Evolutionary conservation across 352 stramenopile genomes (phyloP).

Genomic region (Pythium dissotocum): DNA sequence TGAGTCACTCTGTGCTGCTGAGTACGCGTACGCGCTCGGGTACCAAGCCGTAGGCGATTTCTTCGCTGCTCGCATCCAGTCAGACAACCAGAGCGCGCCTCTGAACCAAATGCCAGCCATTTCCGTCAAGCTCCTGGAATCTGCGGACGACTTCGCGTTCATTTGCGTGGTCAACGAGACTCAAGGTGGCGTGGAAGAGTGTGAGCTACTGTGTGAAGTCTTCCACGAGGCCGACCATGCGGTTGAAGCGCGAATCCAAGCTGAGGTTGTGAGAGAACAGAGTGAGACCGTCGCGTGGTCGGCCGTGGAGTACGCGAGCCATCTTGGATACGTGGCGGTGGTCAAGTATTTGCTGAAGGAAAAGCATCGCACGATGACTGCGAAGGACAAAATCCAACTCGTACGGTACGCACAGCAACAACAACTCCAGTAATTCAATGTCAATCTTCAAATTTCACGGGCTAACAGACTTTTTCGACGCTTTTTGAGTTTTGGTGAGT

Average conservation of each 20-base stretch:
- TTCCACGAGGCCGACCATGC: conserved; percentile 23
- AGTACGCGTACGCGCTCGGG: conserved; percentile 17
- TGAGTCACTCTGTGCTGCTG: conserved; percentile 12
- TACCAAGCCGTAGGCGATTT: conserved; percentile 10
- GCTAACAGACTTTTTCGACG: no score
- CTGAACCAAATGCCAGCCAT: not conserved
- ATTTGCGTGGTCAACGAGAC: conserved; percentile 2
- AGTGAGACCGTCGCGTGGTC: conserved; percentile 13
- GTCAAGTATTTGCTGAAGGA: conserved; percentile 29
- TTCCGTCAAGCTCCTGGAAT: not conserved
- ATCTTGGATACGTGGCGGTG: conserved; percentile 29
- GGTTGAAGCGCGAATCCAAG: conserved; percentile 15
- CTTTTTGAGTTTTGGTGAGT: not conserved
- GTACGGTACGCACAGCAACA: conserved; percentile 5
- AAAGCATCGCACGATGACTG: not conserved
- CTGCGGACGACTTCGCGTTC: conserved; percentile 14
- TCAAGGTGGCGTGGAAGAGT: conserved; percentile 14
- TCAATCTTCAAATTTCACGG: no score
- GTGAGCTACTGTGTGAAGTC: not conserved
- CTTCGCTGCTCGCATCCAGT: not conserved
- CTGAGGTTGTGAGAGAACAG: conserved; percentile 6
- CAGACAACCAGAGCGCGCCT: not conserved
- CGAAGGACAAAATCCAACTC: conserved; percentile 6
- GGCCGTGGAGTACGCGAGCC: conserved; percentile 22
- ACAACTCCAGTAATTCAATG: no score